Conservation (phyloP, 345 rosid genomes). For the Heritiera fomes region DNA sequence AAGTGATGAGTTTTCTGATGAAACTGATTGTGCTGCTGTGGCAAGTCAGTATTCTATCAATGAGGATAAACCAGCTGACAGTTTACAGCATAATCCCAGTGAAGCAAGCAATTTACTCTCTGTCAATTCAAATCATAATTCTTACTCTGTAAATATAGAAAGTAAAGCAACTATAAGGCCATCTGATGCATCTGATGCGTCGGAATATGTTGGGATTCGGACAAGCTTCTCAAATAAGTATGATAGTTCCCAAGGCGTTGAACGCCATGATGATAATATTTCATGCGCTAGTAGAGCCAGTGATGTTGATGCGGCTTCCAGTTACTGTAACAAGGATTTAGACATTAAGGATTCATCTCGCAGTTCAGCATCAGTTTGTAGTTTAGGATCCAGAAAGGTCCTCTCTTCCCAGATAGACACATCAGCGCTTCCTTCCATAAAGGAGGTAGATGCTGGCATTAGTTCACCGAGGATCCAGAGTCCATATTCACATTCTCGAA, state of each 20-base stretch:
- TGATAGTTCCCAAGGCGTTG: constrained; percentile 42
- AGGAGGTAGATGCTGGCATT: constrained; percentile 31
- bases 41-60: constrained; percentile 60
- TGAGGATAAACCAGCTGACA: constrained; percentile 42
- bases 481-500: constrained; percentile 10
- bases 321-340: constrained; percentile 32
- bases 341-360: constrained; percentile 43
- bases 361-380: constrained; percentile 47
- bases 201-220: constrained; percentile 43
- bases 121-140: constrained; percentile 55
- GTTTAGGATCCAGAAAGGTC: constrained; percentile 43
- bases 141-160: constrained; percentile 59
- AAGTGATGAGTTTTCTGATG: constrained; percentile 62
- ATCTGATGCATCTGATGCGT: constrained; percentile 39
- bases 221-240: constrained; percentile 30
- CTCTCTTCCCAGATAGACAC: constrained; percentile 35
- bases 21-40: constrained; percentile 48
- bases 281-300: constrained; percentile 47
- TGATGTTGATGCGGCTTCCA: constrained; percentile 32
- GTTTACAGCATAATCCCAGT: constrained; percentile 45
- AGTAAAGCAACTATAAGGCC: constrained; percentile 53
- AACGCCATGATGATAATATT: constrained; percentile 61
- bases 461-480: constrained; percentile 29
- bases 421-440: constrained; percentile 29
- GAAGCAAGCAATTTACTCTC: constrained; percentile 59